Base-by-base conservation (phyloP, 1,284 basidiomycete genomes). In the Marasmius sp. region DNA sequence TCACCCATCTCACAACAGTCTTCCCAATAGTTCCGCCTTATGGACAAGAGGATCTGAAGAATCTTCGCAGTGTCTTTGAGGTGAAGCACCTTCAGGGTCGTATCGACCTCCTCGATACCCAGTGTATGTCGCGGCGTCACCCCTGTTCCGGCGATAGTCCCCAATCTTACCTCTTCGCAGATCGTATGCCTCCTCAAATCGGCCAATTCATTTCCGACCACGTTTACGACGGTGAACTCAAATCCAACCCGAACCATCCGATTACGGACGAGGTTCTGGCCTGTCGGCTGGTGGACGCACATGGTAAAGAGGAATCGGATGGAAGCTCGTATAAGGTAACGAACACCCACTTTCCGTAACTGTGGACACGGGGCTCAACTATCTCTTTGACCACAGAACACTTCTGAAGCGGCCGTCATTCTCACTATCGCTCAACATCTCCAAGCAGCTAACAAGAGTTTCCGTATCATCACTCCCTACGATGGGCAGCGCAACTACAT, bases 131-230 rank as follows among this genome's bases (percentile, higher is more conserved):
- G 58, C 64, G 61, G 58, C 56, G 62, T 50, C 56, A 49, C n/a
- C 55, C 33, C 60, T 63, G 57, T 48, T 52, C 50, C 51, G 38
- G 39, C 60, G 38, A 57, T 57, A 59, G 27, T 57, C 51, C 34
- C 58, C 56, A 50, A 59, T 39, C 60, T 33, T 63, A 14, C 22
- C 9, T 10, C 39, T 12, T 57, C 60, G 57, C 60, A 83, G 91
- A 92, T 66, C 85, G 91, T 2, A 91, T 93, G 89, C 91, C 91
- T 60, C 81, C 83, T 48, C 82, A 89, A 64, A 86, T 92, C 77
- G 90, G 90, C n/a, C 65, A 79, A 6, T 86, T 90, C 58, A 88
- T 93, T 54, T 92, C 89, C 33, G 67, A 80, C 52, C 75, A 77
- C 61, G 78, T 93, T 5, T 93, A 93, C 76, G 74, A 86, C 27